These are phyloP conservation scores for Verticillium zaregamsianum DNA, from an alignment of 2,329 filamentous ascomycete species.

Conservation along the genomic window DNA sequence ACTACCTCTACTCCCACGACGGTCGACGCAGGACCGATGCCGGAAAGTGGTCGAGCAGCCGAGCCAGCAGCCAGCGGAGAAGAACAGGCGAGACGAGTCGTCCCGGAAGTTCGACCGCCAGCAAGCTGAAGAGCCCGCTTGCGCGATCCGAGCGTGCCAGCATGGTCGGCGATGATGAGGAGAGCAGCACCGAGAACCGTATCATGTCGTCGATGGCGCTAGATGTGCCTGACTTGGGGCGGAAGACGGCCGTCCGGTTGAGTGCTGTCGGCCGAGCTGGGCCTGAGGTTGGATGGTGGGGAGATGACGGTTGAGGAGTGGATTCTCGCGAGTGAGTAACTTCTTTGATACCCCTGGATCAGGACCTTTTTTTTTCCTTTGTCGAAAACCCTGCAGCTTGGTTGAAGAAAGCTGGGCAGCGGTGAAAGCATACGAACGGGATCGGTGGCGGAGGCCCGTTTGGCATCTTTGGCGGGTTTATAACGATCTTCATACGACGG, in stretches of 20 bases:
- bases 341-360: slow-evolving; percentile 12
- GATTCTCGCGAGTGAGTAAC: background rate
- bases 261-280: slow-evolving; percentile 32
- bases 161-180: background rate
- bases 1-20: background rate
- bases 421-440: background rate
- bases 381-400: background rate
- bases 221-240: slow-evolving; percentile 13
- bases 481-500: background rate
- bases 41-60: background rate
- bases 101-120: background rate
- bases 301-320: slow-evolving; percentile 26
- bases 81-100: background rate
- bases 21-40: background rate
- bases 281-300: slow-evolving; percentile 31
- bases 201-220: background rate
- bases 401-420: background rate
- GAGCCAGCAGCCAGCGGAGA: background rate
- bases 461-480: background rate
- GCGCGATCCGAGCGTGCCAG: background rate
- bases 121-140: background rate
- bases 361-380: slow-evolving; percentile 11
- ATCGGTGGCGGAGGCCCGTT: background rate
- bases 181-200: background rate
- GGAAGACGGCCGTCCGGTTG: slow-evolving; percentile 37